Evolutionary conservation across 768 basidiomycete genomes (phyloP).

Genomic region (Cystofilobasidium ferigula): DNA sequence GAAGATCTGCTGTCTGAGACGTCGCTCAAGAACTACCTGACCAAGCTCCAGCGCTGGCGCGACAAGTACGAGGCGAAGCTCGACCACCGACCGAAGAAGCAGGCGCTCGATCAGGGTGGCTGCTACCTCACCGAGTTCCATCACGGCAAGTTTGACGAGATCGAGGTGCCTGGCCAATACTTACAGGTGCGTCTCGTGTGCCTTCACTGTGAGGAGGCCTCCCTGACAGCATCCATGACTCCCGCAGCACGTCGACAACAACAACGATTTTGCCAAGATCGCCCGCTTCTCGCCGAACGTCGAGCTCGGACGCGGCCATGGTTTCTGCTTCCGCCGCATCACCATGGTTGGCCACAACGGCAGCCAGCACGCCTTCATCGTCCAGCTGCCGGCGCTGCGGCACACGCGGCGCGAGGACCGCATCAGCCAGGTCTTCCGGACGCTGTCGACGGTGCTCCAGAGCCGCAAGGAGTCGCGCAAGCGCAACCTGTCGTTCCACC

Average conservation of each 20-base stretch:
- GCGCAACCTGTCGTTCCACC: conserved; percentile 79
- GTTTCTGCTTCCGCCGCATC: conserved; percentile 78
- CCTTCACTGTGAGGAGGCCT: too few relatives aligned
- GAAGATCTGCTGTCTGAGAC: conserved; percentile 75
- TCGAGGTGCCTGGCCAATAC: conserved; percentile 98
- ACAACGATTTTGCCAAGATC: conserved; percentile 79
- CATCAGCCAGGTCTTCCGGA: conserved; percentile 26
- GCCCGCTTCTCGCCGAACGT: conserved; percentile 81
- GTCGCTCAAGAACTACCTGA: conserved; percentile 74
- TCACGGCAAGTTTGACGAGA: conserved; percentile 91
- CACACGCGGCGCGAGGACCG: conserved; percentile 55
- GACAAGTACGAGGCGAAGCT: conserved; percentile 76
- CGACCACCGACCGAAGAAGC: conserved; percentile 68
- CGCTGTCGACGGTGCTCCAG: conserved; percentile 46
- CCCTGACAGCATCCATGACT: too few relatives aligned
- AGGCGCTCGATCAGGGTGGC: conserved; percentile 72
- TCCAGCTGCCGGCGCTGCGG: conserved; percentile 74
- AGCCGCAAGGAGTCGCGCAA: conserved; percentile 88
- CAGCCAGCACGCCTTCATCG: conserved; percentile 75
- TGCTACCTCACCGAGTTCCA: conserved; percentile 97
- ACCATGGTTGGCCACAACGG: conserved; percentile 84
- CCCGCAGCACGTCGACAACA: conserved; percentile 79
- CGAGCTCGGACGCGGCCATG: conserved; percentile 77
- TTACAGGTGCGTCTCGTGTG: conserved; percentile 56
- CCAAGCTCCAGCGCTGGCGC: conserved; percentile 81